Evolutionary conservation across 352 stramenopile species (phyloP).

Genomic region (Phytophthora multivora): DNA sequence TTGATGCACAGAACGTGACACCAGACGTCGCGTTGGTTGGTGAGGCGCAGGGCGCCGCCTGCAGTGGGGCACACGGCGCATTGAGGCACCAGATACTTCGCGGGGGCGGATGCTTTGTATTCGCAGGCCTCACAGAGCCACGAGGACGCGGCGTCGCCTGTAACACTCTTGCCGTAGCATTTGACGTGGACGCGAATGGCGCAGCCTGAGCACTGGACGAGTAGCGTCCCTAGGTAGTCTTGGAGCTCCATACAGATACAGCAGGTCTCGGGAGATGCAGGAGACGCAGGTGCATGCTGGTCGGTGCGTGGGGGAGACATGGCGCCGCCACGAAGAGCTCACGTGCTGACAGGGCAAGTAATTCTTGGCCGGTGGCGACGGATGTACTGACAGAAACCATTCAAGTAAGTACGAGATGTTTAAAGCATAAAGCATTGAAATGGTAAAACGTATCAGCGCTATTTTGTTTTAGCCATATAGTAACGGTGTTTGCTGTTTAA

Average conservation of each 20-base stretch:
- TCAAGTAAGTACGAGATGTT: too few relatives aligned
- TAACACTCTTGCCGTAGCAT: slow-evolving; percentile 74
- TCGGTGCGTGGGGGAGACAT: slow-evolving; percentile 4
- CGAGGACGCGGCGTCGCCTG: slow-evolving; percentile 26
- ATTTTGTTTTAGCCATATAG: too few relatives aligned
- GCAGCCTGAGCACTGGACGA: slow-evolving; percentile 72
- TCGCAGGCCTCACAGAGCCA: slow-evolving; percentile 80
- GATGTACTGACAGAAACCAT: too few relatives aligned
- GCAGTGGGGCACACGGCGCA: slow-evolving; percentile 73
- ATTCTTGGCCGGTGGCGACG: too few relatives aligned
- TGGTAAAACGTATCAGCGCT: too few relatives aligned
- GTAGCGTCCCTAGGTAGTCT: slow-evolving; percentile 61
- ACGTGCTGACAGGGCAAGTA: too few relatives aligned
- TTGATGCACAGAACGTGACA: slow-evolving; percentile 85
- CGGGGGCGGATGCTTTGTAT: slow-evolving; percentile 20
- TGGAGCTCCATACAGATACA: slow-evolving; percentile 78
- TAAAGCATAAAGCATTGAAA: too few relatives aligned
- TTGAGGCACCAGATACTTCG: slow-evolving; percentile 36
- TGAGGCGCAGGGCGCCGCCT: slow-evolving; percentile 75
- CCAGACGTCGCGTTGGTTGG: slow-evolving; percentile 66
- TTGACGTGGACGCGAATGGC: slow-evolving; percentile 72
- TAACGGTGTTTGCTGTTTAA: too few relatives aligned
- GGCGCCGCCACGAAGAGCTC: background rate
- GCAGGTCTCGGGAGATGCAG: slow-evolving; percentile 28
- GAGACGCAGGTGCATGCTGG: background rate